Evolutionary conservation across 495 filamentous ascomycete species (phyloP).

Genomic region (Chlorociboria aeruginascens): DNA sequence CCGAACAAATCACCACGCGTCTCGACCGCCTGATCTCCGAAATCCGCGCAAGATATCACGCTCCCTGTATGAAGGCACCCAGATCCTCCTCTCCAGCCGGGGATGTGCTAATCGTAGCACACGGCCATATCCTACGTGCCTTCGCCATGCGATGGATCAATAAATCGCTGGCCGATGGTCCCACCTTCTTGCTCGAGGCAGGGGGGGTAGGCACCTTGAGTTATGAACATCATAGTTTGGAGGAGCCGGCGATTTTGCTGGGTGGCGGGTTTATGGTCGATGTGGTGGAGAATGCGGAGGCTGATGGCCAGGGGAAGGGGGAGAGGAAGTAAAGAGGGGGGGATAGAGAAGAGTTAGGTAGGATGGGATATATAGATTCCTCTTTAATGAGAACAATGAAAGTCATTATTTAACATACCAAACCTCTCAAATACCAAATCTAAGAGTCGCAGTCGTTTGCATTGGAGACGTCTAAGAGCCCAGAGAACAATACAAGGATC

Average conservation of each 20-base stretch:
- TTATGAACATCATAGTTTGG: conserved; percentile 53
- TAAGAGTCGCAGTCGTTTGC: no score
- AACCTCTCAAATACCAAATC: no score
- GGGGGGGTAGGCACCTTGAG: conserved; percentile 78
- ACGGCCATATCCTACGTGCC: conserved; percentile 79
- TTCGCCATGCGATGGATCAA: conserved; percentile 84
- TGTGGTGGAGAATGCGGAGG: conserved; percentile 24
- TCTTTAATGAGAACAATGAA: no score
- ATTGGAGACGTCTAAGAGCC: no score
- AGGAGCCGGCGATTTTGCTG: conserved; percentile 59
- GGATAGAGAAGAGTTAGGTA: no score
- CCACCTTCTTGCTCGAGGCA: conserved; percentile 63
- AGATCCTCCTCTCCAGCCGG: conserved; percentile 22
- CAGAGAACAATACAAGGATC: no score
- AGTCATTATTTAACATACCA: no score
- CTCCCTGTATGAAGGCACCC: conserved; percentile 34
- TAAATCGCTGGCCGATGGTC: conserved; percentile 51
- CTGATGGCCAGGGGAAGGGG: neutral
- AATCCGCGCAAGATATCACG: conserved; percentile 50
- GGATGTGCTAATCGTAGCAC: conserved; percentile 55
- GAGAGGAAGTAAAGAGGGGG: no score
- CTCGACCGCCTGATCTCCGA: conserved; percentile 58
- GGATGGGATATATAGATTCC: no score
- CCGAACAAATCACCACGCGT: conserved; percentile 28
- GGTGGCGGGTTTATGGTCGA: conserved; percentile 55